Evolutionary conservation across 768 basidiomycete genomes (phyloP).

Genomic region (Glaciozyma martinii): DNA sequence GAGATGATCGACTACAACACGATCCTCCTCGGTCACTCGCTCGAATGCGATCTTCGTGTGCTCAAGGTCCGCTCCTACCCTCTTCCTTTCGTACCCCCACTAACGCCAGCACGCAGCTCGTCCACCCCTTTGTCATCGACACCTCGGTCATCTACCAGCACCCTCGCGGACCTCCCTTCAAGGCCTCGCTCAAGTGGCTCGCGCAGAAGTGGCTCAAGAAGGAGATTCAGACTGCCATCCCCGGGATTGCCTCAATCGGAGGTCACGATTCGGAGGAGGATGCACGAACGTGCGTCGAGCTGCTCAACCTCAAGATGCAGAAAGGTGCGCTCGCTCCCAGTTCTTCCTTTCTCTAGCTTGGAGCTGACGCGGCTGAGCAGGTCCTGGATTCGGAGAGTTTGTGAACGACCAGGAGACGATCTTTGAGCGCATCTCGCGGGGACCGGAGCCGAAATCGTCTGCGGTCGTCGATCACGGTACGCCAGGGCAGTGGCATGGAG

Average conservation of each 20-base stretch:
- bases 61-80: conserved; percentile 48
- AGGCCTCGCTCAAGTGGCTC: conserved; percentile 94
- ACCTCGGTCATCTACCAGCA: conserved; percentile 85
- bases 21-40: conserved; percentile 87
- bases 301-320: conserved; percentile 70
- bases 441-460: conserved; percentile 34
- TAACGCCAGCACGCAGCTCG: conserved; percentile 41
- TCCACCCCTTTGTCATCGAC: conserved; percentile 80
- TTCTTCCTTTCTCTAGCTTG: neutral
- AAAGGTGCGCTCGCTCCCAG: conserved; percentile 46
- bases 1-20: conserved; percentile 45
- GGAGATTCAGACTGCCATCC: conserved; percentile 61
- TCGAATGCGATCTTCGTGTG: conserved; percentile 85
- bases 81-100: neutral
- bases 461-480: conserved; percentile 82
- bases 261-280: conserved; percentile 95
- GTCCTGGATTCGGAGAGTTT: conserved; percentile 74
- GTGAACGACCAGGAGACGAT: conserved; percentile 76
- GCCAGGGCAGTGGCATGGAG: conserved; percentile 71
- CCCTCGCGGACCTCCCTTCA: conserved; percentile 83
- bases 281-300: conserved; percentile 74
- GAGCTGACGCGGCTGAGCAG: conserved; percentile 35
- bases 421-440: conserved; percentile 69
- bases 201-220: conserved; percentile 84
- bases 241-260: conserved; percentile 42